These are phyloP conservation scores for Microcyclospora tardicrescens DNA, from an alignment of 2,329 filamentous ascomycete species.

Conservation along the genomic window DNA sequence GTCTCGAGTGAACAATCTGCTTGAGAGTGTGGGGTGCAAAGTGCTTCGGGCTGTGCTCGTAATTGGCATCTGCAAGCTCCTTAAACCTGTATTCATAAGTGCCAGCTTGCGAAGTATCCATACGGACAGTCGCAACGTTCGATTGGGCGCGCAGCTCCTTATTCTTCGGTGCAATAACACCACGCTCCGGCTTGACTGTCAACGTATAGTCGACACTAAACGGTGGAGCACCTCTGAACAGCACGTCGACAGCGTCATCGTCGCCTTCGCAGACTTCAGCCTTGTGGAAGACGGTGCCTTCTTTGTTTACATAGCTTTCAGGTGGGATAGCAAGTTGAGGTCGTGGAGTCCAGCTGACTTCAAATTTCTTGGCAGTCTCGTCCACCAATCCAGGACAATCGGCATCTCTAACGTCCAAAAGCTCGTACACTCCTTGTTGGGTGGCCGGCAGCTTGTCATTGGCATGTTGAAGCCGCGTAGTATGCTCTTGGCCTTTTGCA, in stretches of 20 bases:
- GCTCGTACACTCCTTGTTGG: conserved; percentile 57
- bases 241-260: conserved; percentile 74
- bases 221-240: conserved; percentile 64
- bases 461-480: conserved; percentile 25
- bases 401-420: conserved; percentile 62
- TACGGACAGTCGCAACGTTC: conserved; percentile 61
- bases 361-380: conserved; percentile 57
- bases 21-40: conserved; percentile 57
- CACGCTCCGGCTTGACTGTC: conserved; percentile 51
- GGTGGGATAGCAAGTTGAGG: conserved; percentile 54
- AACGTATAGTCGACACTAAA: conserved; percentile 75
- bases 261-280: conserved; percentile 87
- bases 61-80: conserved; percentile 72
- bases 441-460: conserved; percentile 20
- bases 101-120: conserved; percentile 77
- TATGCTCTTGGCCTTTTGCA: conserved; percentile 21
- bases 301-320: conserved; percentile 45
- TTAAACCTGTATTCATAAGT: conserved; percentile 76
- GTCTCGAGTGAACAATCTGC: conserved; percentile 74
- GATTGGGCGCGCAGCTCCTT: conserved; percentile 67
- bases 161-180: conserved; percentile 47
- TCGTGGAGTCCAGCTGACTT: conserved; percentile 73
- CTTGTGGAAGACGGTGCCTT: conserved; percentile 51
- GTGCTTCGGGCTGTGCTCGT: conserved; percentile 56
- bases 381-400: conserved; percentile 76